Evolutionary conservation across 805 yeast genomes (phyloP).

Genomic region (Scheffersomyces coipomensis): DNA sequence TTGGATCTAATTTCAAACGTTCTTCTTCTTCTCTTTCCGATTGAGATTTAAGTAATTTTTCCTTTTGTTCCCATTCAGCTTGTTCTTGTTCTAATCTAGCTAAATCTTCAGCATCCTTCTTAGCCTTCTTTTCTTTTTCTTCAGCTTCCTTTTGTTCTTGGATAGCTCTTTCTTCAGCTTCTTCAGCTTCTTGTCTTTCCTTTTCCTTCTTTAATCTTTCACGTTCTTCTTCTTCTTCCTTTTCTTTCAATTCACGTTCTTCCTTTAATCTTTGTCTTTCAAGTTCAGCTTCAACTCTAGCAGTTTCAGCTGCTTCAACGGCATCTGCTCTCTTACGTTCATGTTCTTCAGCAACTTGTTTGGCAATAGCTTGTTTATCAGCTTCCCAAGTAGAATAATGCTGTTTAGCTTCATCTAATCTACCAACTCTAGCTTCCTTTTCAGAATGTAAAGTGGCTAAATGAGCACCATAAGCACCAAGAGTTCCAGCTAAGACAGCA

Average conservation of each 20-base stretch:
- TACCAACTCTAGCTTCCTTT: constrained; percentile 30
- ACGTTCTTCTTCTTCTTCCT: constrained; percentile 21
- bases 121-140: constrained; percentile 8
- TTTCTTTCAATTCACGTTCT: constrained; percentile 31
- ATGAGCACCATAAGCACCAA: constrained; percentile 46
- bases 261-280: constrained; percentile 39
- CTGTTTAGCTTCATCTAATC: constrained; percentile 42
- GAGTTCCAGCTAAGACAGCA: constrained; percentile 38
- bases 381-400: constrained; percentile 42
- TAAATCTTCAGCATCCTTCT: constrained; percentile 8
- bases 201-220: constrained; percentile 20
- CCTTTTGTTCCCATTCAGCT: constrained; percentile 12
- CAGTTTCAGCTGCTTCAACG: constrained; percentile 37
- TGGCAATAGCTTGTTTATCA: constrained; percentile 46
- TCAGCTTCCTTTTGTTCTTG: constrained; percentile 14
- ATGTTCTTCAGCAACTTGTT: constrained; percentile 31
- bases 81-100: constrained; percentile 14
- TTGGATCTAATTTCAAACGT: constrained; percentile 16
- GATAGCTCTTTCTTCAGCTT: constrained; percentile 3
- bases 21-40: constrained; percentile 12
- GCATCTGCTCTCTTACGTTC: constrained; percentile 41
- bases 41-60: constrained; percentile 3
- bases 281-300: constrained; percentile 20
- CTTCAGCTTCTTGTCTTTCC: constrained; percentile 15
- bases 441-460: constrained; percentile 36